phyloP scores from a whole-genome alignment of 352 stramenopile genomes.

The Globisporangium uncinulatum region DNA sequence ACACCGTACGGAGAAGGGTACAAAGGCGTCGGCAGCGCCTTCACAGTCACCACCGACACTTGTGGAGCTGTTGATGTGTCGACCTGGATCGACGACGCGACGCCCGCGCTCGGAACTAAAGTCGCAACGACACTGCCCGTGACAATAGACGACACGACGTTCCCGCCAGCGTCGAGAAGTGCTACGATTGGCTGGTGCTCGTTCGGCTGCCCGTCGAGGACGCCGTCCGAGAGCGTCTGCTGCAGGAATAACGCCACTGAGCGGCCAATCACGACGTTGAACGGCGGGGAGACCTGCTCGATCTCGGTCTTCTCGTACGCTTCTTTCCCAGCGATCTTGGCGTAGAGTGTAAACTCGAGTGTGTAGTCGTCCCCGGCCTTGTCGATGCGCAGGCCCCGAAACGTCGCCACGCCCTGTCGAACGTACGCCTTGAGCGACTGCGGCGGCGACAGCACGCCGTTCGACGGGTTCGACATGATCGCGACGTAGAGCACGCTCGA shows the following conservation, averaged over 20 bases:
- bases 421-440: slow-evolving; percentile 37
- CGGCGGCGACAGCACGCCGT: slow-evolving; percentile 36
- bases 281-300: slow-evolving; percentile 47
- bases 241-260: slow-evolving; percentile 43
- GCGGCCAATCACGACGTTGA: slow-evolving; percentile 47
- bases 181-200: slow-evolving; percentile 58
- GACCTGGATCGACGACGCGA: slow-evolving; percentile 55
- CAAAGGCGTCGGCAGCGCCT: slow-evolving; percentile 27
- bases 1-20: slow-evolving; percentile 60
- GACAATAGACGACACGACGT: slow-evolving; percentile 47
- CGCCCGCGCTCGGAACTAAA: slow-evolving; percentile 55
- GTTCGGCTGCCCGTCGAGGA: slow-evolving; percentile 76
- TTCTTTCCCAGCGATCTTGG: slow-evolving; percentile 29
- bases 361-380: slow-evolving; percentile 70
- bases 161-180: slow-evolving; percentile 58
- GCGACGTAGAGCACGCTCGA: slow-evolving; percentile 53
- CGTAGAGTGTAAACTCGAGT: slow-evolving; percentile 61
- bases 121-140: slow-evolving; percentile 42
- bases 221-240: slow-evolving; percentile 50
- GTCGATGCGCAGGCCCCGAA: slow-evolving; percentile 72
- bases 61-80: slow-evolving; percentile 44
- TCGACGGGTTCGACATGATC: slow-evolving; percentile 72
- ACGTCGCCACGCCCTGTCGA: slow-evolving; percentile 48
- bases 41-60: slow-evolving; percentile 40
- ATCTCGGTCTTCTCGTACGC: slow-evolving; percentile 42